phyloP scores from a whole-genome alignment of 805 yeast species.

The Kodamaea restingae region DNA sequence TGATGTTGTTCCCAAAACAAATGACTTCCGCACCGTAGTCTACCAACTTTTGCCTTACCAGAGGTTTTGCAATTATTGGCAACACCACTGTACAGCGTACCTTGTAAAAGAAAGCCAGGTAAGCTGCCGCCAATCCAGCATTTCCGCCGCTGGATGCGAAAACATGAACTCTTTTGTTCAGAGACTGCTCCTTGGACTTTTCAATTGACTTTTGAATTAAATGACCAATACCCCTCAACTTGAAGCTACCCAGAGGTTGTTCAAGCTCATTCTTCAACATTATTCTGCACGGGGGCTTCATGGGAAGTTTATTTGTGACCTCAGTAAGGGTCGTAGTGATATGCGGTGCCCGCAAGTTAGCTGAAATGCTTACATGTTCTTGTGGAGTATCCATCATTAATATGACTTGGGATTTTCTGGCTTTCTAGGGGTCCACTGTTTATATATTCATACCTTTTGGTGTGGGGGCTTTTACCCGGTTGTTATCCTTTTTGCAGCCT shows the following conservation, averaged over 20 bases:
- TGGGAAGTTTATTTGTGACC: slow-evolving; percentile 27
- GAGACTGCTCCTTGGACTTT: slow-evolving; percentile 17
- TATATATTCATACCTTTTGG: too few relatives aligned
- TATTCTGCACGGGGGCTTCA: slow-evolving; percentile 34
- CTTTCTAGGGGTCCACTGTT: not conserved
- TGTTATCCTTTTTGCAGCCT: slow-evolving; percentile 1
- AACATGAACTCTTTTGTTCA: slow-evolving; percentile 33
- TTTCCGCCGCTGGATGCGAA: slow-evolving; percentile 56
- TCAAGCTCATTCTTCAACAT: slow-evolving; percentile 47
- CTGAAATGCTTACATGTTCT: not conserved
- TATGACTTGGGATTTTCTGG: not conserved
- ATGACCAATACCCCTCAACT: slow-evolving; percentile 52
- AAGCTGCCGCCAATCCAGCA: slow-evolving; percentile 54
- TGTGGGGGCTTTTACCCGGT: too few relatives aligned
- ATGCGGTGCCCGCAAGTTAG: slow-evolving; percentile 17
- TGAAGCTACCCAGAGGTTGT: slow-evolving; percentile 58
- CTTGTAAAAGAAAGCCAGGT: slow-evolving; percentile 34
- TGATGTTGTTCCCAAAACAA: slow-evolving; percentile 43
- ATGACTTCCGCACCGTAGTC: slow-evolving; percentile 50
- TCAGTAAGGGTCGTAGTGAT: slow-evolving; percentile 38
- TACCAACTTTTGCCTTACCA: slow-evolving; percentile 44
- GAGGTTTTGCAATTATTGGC: slow-evolving; percentile 45
- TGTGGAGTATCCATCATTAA: not conserved
- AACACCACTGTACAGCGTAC: slow-evolving; percentile 58
- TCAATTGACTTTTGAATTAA: slow-evolving; percentile 34